Evolutionary conservation across 176 grass and related monocot species (phyloP), one percentile per base, ranked within the genome.

Genomic region (Leersia perrieri): DNA sequence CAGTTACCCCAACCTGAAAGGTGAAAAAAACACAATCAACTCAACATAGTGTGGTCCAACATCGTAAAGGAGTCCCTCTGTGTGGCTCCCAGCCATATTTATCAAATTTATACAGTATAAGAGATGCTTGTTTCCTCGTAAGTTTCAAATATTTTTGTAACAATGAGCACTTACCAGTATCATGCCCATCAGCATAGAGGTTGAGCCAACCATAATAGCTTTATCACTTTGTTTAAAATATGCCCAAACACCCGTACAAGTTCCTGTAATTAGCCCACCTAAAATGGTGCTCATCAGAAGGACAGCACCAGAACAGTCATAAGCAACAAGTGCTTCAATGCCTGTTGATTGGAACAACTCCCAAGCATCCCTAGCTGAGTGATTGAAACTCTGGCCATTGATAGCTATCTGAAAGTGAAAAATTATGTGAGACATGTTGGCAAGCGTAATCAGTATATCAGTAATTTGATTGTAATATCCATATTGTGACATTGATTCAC

Each of bases 281-380:
- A 98, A 84, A 81, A 98, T 85, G 66, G 75, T 92, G 74, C 84
- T 88, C 96, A 98, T 98, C n/a, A 95, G 84, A 78, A 98, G 88
- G 39, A 98, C 87, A 72, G 96, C 92, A 86, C 96, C 96, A 1
- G 96, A 98, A 85, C 96, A 98, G 82, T 98, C 96, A 81, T 98
- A 98, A 42, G 96, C 96, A 63, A 98, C 66, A 81, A 98, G 88
- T 40, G 96, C 88, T 88, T 98, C 96, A 5, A 98, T 65, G 18
- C 96, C 96, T 2, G 96, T 98, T 15, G 90, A 98, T 67, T 98
- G 96, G 83, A 98, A 98, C 72, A 98, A 84, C 74, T 98, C 96
- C 96, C 96, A 98, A 36, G 96, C 96, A 86, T 95, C 96, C 78
- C 92, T 87, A 79, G 92, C 96, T 45, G 96, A 98, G 77, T 55